Percentiles rank a stretch among this genome's conserved stretches.
These are phyloP conservation scores for Penicillium sp. DNA, from an alignment of 2,329 filamentous ascomycete genomes.

Conservation along the genomic window DNA sequence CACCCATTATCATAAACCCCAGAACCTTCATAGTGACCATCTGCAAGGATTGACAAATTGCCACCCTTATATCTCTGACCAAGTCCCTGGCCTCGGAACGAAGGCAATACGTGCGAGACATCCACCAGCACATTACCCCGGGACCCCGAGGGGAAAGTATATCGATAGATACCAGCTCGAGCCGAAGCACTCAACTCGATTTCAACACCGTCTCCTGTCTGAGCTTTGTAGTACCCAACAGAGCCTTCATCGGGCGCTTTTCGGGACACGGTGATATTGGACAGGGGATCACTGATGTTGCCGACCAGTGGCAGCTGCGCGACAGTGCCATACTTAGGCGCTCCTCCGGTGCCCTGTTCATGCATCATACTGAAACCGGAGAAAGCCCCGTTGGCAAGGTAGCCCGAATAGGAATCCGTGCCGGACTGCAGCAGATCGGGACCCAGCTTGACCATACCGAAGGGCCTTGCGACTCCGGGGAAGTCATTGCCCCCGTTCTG, in stretches of 20 bases:
- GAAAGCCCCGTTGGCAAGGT: slow-evolving; percentile 46
- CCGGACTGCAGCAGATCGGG: slow-evolving; percentile 36
- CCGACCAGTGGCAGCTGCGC: slow-evolving; percentile 55
- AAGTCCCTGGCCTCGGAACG: slow-evolving; percentile 55
- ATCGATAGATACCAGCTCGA: slow-evolving; percentile 52
- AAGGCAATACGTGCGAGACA: slow-evolving; percentile 61
- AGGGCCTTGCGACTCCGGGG: slow-evolving; percentile 40
- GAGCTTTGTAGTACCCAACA: slow-evolving; percentile 59
- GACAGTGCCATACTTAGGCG: slow-evolving; percentile 64
- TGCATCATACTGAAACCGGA: slow-evolving; percentile 61
- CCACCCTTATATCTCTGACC: slow-evolving; percentile 61
- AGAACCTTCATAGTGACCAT: slow-evolving; percentile 55
- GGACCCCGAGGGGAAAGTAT: slow-evolving; percentile 49
- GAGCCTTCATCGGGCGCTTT: slow-evolving; percentile 48
- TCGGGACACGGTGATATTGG: slow-evolving; percentile 53
- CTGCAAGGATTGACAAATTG: slow-evolving; percentile 48
- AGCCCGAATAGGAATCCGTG: slow-evolving; percentile 42
- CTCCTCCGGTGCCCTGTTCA: slow-evolving; percentile 62
- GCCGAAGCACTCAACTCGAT: slow-evolving; percentile 55
- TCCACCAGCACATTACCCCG: slow-evolving; percentile 54
- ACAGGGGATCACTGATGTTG: slow-evolving; percentile 50
- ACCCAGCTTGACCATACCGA: slow-evolving; percentile 43
- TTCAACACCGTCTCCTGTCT: slow-evolving; percentile 51
- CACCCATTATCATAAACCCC: slow-evolving; percentile 63
- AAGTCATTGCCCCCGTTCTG: slow-evolving; percentile 41